Percentiles rank a stretch among this genome's conserved stretches.
These are phyloP conservation scores for Telopea speciosissima DNA, from an alignment of 177 flowering plant species.

Conservation along the genomic window DNA sequence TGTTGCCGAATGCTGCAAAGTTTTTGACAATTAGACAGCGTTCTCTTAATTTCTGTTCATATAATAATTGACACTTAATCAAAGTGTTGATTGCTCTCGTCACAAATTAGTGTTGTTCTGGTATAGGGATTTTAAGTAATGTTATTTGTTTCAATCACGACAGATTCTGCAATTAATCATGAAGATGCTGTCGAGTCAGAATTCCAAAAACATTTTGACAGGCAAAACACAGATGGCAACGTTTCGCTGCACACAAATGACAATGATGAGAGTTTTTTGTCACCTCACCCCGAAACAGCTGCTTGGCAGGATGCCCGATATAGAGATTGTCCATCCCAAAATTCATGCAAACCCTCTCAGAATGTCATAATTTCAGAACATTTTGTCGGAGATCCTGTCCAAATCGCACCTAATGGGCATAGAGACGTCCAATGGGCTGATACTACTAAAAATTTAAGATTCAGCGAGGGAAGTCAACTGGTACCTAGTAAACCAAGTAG, in stretches of 20 bases:
- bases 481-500: constrained; percentile 28
- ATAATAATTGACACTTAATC: background rate
- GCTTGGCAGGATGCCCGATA: background rate
- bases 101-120: background rate
- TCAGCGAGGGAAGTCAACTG: constrained; percentile 29
- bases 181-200: background rate
- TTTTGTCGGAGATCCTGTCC: constrained; percentile 23
- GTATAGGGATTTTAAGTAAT: background rate
- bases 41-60: background rate
- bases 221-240: background rate
- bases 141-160: background rate
- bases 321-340: constrained; percentile 25
- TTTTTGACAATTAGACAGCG: background rate
- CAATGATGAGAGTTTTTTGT: background rate
- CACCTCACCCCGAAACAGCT: constrained; percentile 1
- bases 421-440: constrained; percentile 28
- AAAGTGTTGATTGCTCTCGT: background rate
- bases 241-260: background rate
- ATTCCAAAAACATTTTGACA: background rate
- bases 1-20: background rate
- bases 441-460: constrained; percentile 30
- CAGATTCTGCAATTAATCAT: background rate
- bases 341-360: constrained; percentile 24
- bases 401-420: constrained; percentile 29
- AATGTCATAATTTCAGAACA: constrained; percentile 20